Conservation (phyloP, 352 stramenopile genomes). For the Globisporangium solare region DNA sequence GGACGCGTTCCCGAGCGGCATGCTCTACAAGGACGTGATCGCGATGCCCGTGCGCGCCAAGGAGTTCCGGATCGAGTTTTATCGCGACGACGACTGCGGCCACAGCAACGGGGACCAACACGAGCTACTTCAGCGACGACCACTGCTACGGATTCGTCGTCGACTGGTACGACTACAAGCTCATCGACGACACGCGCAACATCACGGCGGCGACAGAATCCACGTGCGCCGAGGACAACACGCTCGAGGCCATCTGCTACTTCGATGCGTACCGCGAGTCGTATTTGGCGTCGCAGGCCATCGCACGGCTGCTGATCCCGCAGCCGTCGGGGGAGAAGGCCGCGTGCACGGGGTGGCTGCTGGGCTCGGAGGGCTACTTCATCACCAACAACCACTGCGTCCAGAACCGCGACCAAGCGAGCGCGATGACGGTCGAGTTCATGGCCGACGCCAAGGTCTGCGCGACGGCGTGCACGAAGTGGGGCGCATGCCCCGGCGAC, state of each 20-base stretch:
- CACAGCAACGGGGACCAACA: too few relatives aligned
- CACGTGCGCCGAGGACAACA: constrained; percentile 58
- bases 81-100: constrained; percentile 18
- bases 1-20: constrained; percentile 23
- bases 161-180: constrained; percentile 43
- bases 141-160: constrained; percentile 55
- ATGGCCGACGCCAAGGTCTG: constrained; percentile 43
- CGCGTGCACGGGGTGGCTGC: constrained; percentile 57
- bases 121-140: background rate
- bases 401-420: constrained; percentile 31
- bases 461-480: constrained; percentile 26
- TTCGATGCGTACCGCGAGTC: constrained; percentile 23
- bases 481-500: constrained; percentile 36
- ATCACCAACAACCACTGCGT: constrained; percentile 78
- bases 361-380: constrained; percentile 53
- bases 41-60: constrained; percentile 36
- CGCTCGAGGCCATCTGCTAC: constrained; percentile 54
- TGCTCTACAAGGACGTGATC: constrained; percentile 21
- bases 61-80: constrained; percentile 55
- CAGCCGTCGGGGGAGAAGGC: constrained; percentile 25
- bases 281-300: constrained; percentile 36
- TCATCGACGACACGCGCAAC: constrained; percentile 31
- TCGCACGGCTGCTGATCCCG: constrained; percentile 49
- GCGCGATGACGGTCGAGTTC: constrained; percentile 50
- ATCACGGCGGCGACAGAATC: constrained; percentile 39